Conservation (phyloP, 352 stramenopile genomes). For the Thalassiosira mediterranea region DNA sequence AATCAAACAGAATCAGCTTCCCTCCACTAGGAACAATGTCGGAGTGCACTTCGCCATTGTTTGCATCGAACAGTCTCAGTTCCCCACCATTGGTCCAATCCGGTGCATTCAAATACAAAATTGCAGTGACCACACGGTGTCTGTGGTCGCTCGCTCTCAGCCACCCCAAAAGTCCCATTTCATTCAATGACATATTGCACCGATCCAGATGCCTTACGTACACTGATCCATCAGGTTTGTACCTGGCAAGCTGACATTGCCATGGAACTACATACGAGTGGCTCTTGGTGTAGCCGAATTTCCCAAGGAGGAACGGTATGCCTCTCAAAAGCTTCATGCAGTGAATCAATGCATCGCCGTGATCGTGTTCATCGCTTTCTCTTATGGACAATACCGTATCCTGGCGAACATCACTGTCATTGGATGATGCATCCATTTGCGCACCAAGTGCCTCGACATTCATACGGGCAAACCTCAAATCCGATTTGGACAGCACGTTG, state of each 20-base stretch:
- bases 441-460: constrained; percentile 13
- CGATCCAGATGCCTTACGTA: constrained; percentile 47
- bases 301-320: constrained; percentile 12
- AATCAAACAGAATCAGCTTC: constrained; percentile 47
- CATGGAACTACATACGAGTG: constrained; percentile 27
- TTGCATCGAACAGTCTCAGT: constrained; percentile 23
- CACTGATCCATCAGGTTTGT: constrained; percentile 30
- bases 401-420: constrained; percentile 25
- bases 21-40: constrained; percentile 40
- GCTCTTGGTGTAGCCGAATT: constrained; percentile 12
- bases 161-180: constrained; percentile 42
- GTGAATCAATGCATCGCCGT: constrained; percentile 31
- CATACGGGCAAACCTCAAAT: constrained; percentile 9
- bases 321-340: constrained; percentile 34
- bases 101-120: constrained; percentile 47
- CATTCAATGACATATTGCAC: constrained; percentile 25
- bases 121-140: constrained; percentile 37
- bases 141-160: constrained; percentile 42
- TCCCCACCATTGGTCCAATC: constrained; percentile 38
- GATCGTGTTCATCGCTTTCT: constrained; percentile 19
- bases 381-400: constrained; percentile 29
- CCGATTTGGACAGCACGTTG: constrained; percentile 20
- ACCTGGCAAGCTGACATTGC: constrained; percentile 48
- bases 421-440: constrained; percentile 2
- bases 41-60: constrained; percentile 2